phyloP scores from a whole-genome alignment of 768 basidiomycete species.

The Russula sp. region DNA sequence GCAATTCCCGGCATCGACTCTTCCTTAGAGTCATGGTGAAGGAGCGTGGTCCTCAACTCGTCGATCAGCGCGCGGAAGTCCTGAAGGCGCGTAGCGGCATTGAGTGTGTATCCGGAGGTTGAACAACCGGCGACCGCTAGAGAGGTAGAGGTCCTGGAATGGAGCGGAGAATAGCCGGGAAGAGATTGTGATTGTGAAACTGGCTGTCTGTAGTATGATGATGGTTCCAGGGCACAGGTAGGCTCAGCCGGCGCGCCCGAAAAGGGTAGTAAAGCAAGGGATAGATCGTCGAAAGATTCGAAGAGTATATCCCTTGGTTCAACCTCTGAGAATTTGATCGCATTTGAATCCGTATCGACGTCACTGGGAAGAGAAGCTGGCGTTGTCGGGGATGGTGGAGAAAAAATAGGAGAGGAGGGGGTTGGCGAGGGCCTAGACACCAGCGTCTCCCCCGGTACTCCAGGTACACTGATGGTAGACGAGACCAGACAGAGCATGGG shows the following conservation, averaged over 20 bases:
- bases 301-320: not conserved
- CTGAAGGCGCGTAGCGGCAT: slow-evolving; percentile 17
- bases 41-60: slow-evolving; percentile 15
- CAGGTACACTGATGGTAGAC: slow-evolving; percentile 3
- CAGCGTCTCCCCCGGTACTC: not conserved
- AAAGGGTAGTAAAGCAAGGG: not conserved
- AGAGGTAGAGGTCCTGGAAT: not conserved
- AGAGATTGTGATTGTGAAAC: no score
- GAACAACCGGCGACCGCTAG: no score
- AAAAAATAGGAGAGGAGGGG: not conserved
- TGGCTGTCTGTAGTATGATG: no score
- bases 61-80: slow-evolving; percentile 18
- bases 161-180: not conserved
- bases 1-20: slow-evolving; percentile 3
- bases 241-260: not conserved
- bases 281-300: not conserved
- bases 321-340: not conserved
- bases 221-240: no score
- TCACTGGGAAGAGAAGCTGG: not conserved
- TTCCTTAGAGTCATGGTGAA: not conserved
- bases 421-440: not conserved
- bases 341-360: not conserved
- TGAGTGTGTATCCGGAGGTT: not conserved
- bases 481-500: slow-evolving; percentile 1
- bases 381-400: slow-evolving; percentile 4